Evolutionary conservation across 164 flowering plant genomes (phyloP).

Genomic region (Magnolia sinica): DNA sequence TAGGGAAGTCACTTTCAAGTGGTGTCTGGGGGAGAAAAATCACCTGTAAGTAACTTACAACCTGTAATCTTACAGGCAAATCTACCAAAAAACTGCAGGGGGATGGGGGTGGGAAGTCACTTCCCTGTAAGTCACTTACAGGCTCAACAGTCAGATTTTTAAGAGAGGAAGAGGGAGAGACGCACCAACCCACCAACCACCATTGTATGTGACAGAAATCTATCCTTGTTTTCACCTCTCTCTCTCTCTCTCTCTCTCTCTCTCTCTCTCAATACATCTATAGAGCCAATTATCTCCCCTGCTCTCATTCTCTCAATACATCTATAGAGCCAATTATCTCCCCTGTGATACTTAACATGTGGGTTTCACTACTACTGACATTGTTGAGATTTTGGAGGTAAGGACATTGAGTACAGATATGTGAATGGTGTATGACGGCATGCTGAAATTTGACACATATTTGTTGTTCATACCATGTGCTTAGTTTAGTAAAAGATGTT

Average conservation of each 20-base stretch:
- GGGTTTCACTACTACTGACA: slow-evolving; percentile 70
- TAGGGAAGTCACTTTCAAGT: too few relatives aligned
- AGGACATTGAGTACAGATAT: too few relatives aligned
- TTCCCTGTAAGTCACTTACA: too few relatives aligned
- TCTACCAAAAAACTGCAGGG: too few relatives aligned
- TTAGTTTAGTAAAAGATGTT: neutral
- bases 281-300: slow-evolving; percentile 77
- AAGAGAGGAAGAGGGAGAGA: too few relatives aligned
- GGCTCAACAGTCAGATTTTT: too few relatives aligned
- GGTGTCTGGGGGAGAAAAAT: too few relatives aligned
- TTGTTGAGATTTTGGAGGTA: too few relatives aligned
- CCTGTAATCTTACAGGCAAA: too few relatives aligned
- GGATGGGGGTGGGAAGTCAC: too few relatives aligned
- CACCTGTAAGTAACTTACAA: too few relatives aligned
- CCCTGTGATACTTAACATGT: slow-evolving; percentile 68
- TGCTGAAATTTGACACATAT: neutral
- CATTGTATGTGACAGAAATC: neutral
- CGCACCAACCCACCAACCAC: too few relatives aligned
- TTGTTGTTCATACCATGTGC: neutral
- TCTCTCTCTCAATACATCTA: slow-evolving; percentile 16
- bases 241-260: neutral
- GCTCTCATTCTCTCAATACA: slow-evolving; percentile 12
- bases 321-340: slow-evolving; percentile 70
- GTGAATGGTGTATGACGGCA: neutral
- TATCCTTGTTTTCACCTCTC: slow-evolving; percentile 5